These are phyloP conservation scores for Scleromitrula shiraiana DNA, from an alignment of 2,329 filamentous ascomycete genomes.

Conservation along the genomic window DNA sequence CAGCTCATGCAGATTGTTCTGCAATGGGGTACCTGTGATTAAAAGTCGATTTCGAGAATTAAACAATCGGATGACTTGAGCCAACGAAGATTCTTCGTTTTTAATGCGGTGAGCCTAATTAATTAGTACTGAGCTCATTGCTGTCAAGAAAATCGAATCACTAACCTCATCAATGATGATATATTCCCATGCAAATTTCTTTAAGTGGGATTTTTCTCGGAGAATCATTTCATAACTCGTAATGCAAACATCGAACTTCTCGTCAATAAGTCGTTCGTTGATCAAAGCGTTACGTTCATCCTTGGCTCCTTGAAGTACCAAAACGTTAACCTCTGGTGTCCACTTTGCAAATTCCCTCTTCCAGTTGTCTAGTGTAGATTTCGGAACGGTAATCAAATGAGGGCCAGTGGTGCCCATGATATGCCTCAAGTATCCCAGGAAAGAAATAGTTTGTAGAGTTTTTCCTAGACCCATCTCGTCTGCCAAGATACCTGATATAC, in stretches of 20 bases:
- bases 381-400: constrained; percentile 86
- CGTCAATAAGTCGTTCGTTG: constrained; percentile 81
- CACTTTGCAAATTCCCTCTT: constrained; percentile 87
- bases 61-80: constrained; percentile 93
- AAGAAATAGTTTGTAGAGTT: constrained; percentile 94
- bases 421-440: constrained; percentile 89
- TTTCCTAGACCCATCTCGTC: constrained; percentile 99
- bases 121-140: constrained; percentile 9
- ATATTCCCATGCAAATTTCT: constrained; percentile 99
- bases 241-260: constrained; percentile 96
- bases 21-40: constrained; percentile 92
- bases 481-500: constrained; percentile 94
- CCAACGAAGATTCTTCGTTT: constrained; percentile 95
- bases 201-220: constrained; percentile 85
- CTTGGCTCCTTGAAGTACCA: constrained; percentile 91
- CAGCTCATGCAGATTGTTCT: constrained; percentile 96
- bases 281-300: constrained; percentile 86
- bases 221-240: constrained; percentile 99
- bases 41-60: constrained; percentile 90
- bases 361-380: constrained; percentile 98
- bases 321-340: constrained; percentile 91
- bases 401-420: constrained; percentile 84
- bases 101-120: constrained; percentile 82
- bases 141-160: background rate
- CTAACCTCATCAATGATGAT: constrained; percentile 89